Conservation (phyloP, 169 alveolate species). For the Cryptosporidium parvum region DNA sequence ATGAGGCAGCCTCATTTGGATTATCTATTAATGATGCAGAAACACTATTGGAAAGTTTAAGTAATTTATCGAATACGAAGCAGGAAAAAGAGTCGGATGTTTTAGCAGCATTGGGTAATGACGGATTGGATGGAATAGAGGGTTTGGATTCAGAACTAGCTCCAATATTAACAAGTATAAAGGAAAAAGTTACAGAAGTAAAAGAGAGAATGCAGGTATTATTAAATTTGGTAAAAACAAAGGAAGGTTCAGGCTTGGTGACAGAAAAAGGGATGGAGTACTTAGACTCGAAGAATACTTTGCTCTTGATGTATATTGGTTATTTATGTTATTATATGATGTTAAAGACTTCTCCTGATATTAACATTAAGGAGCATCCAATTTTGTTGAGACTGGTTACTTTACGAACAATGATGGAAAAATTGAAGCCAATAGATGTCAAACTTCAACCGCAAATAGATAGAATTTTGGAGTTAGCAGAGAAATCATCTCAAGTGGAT, state of each 20-base stretch:
- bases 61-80: neutral
- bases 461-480: conserved; percentile 36
- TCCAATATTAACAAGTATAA: conserved; percentile 24
- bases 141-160: conserved; percentile 20
- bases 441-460: conserved; percentile 64
- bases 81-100: neutral
- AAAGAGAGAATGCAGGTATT: conserved; percentile 48
- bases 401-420: conserved; percentile 75
- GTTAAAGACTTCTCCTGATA: conserved; percentile 68
- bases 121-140: neutral
- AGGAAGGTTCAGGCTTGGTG: conserved; percentile 19
- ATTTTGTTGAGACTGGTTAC: conserved; percentile 75
- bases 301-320: conserved; percentile 55
- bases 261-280: conserved; percentile 67
- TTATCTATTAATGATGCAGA: conserved; percentile 54
- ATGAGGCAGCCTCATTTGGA: conserved; percentile 9
- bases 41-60: conserved; percentile 27
- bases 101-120: neutral
- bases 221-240: conserved; percentile 16
- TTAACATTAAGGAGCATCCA: conserved; percentile 76
- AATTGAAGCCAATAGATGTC: conserved; percentile 72
- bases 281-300: conserved; percentile 57
- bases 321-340: conserved; percentile 63
- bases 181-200: conserved; percentile 62
- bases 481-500: conserved; percentile 53